These are phyloP conservation scores for Novymonas esmeraldas DNA, from an alignment of 208 protist genomes.

Conservation along the genomic window DNA sequence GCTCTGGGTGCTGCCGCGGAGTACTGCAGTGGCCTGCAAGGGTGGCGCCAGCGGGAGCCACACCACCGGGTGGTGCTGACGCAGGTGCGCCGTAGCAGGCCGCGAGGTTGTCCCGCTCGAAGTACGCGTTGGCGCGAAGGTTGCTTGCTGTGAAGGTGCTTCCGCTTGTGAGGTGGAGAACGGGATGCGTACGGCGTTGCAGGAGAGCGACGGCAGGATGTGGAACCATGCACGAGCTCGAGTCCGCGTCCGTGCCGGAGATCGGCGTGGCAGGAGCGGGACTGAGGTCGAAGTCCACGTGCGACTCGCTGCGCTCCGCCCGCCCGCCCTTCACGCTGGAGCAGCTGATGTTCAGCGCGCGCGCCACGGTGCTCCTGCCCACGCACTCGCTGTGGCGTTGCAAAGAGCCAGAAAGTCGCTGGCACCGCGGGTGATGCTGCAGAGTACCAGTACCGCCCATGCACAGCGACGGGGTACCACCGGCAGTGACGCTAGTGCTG, in stretches of 20 bases:
- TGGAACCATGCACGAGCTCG: constrained; percentile 10
- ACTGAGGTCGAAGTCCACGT: constrained; percentile 34
- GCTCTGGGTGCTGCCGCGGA: constrained; percentile 8
- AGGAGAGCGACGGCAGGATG: constrained; percentile 1
- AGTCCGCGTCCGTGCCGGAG: constrained; percentile 19
- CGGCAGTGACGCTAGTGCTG: background rate
- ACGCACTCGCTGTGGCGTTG: background rate
- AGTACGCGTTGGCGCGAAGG: constrained; percentile 27
- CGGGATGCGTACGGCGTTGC: constrained; percentile 17
- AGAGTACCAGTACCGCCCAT: background rate
- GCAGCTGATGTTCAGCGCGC: constrained; percentile 30
- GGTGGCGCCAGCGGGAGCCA: background rate
- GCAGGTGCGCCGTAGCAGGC: background rate
- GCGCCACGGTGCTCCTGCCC: constrained; percentile 18
- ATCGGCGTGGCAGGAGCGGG: constrained; percentile 20
- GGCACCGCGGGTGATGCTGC: constrained; percentile 5
- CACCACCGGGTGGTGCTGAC: background rate
- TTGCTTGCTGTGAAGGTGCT: constrained; percentile 39
- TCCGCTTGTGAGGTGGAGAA: constrained; percentile 27
- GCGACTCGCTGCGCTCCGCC: constrained; percentile 20
- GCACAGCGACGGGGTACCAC: constrained; percentile 16
- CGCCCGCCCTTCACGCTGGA: constrained; percentile 23
- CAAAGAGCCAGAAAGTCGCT: constrained; percentile 10
- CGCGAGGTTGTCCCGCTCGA: constrained; percentile 13
- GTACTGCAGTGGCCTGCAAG: constrained; percentile 18